phyloP scores from a whole-genome alignment of 768 basidiomycete species.

The Hericium erinaceus region DNA sequence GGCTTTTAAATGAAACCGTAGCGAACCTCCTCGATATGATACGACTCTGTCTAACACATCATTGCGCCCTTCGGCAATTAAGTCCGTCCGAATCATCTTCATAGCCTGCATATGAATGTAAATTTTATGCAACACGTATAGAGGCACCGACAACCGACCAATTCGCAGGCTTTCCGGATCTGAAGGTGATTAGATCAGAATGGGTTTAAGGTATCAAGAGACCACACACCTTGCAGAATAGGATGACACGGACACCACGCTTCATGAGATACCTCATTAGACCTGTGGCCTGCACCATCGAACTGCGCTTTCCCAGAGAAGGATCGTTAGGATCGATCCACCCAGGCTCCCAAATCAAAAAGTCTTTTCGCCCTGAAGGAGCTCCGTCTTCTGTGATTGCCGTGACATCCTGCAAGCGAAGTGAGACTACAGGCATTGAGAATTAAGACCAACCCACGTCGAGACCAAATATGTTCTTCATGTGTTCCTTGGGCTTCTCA shows the following conservation, averaged over 20 bases:
- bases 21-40: slow-evolving; percentile 74
- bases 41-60: slow-evolving; percentile 72
- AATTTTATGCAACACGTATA: too few relatives aligned
- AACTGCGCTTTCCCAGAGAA: slow-evolving; percentile 40
- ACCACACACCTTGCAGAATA: slow-evolving; percentile 72
- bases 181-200: slow-evolving; percentile 17
- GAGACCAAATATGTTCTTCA: slow-evolving; percentile 69
- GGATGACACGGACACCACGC: slow-evolving; percentile 66
- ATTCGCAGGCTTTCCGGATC: slow-evolving; percentile 76
- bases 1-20: background rate
- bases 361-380: slow-evolving; percentile 73
- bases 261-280: slow-evolving; percentile 80
- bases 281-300: slow-evolving; percentile 58
- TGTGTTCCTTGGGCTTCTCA: slow-evolving; percentile 63
- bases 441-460: slow-evolving; percentile 21
- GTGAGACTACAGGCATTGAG: background rate
- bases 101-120: slow-evolving; percentile 42
- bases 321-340: slow-evolving; percentile 34
- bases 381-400: slow-evolving; percentile 75
- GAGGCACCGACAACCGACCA: slow-evolving; percentile 34
- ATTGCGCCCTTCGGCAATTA: slow-evolving; percentile 64
- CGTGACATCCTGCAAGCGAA: slow-evolving; percentile 37
- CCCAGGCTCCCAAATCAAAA: slow-evolving; percentile 69
- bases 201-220: background rate
- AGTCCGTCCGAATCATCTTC: slow-evolving; percentile 62